These are phyloP conservation scores for Arxiozyma bovina DNA, from an alignment of 1,139 yeast genomes.

Conservation along the genomic window DNA sequence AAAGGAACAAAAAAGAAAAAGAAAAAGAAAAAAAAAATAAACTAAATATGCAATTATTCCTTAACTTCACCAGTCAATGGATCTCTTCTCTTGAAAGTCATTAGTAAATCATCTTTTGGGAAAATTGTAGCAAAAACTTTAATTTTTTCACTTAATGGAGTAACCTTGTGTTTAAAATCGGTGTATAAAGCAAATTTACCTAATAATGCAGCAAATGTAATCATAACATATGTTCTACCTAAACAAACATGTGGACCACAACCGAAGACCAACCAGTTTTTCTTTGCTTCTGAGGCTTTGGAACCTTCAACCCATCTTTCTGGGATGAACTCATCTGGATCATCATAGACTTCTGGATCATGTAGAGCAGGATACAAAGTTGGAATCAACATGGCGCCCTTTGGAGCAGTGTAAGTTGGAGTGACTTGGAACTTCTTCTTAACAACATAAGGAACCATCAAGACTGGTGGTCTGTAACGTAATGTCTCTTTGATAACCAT, in stretches of 20 bases:
- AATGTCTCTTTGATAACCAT: slow-evolving; percentile 87
- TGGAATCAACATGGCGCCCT: slow-evolving; percentile 95
- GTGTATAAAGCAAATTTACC: slow-evolving; percentile 80
- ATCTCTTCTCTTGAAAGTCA: slow-evolving; percentile 63
- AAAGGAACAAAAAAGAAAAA: background rate
- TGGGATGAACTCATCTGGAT: slow-evolving; percentile 89
- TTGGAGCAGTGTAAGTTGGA: slow-evolving; percentile 80
- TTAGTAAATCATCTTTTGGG: slow-evolving; percentile 89
- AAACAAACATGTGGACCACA: slow-evolving; percentile 94
- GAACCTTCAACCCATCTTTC: slow-evolving; percentile 85
- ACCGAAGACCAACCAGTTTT: slow-evolving; percentile 94
- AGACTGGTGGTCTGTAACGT: slow-evolving; percentile 93
- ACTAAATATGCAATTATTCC: slow-evolving; percentile 12
- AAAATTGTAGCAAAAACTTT: slow-evolving; percentile 96
- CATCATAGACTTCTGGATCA: slow-evolving; percentile 90
- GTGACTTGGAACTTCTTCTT: slow-evolving; percentile 80
- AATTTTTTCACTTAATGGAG: slow-evolving; percentile 79
- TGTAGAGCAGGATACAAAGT: slow-evolving; percentile 91
- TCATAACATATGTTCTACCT: slow-evolving; percentile 88
- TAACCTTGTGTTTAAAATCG: slow-evolving; percentile 73
- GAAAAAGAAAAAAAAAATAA: too few species aligned
- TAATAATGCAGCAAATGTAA: slow-evolving; percentile 78
- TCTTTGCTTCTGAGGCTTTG: slow-evolving; percentile 52
- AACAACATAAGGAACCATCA: slow-evolving; percentile 94
- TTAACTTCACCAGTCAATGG: slow-evolving; percentile 31